Evolutionary conservation across 2,329 filamentous ascomycete species (phyloP), one percentile per base, ranked within the genome.

Genomic region (Pyricularia pennisetigena): DNA sequence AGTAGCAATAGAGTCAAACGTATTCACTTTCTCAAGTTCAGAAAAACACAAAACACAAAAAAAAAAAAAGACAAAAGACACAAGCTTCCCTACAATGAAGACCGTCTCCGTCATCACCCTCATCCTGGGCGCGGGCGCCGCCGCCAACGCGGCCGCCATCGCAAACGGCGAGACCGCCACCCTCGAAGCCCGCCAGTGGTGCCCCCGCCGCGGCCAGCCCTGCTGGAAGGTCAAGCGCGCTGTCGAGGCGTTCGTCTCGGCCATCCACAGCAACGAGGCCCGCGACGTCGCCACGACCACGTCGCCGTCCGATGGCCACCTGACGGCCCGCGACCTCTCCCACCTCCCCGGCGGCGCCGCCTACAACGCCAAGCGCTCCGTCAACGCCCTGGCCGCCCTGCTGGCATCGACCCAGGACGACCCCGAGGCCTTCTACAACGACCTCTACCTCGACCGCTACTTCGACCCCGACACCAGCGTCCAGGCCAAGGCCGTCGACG

Each of bases 221-320:
- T 72, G 71, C 70, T 72, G 69, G 69, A 70, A 70, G 69, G 70
- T 70, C 65, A 71, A 71, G 69, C 71, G 71, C 26, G 61, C 69
- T 0, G 69, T 70, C 57, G 68, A 69, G 12, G 71, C 69, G 32
- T 69, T 72, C 23, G 66, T 69, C 66, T 66, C 66, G 5, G 70
- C 68, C 57, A 30, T 67, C 7, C 54, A 32, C 24, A 3, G 54
- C 20, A 29, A 30, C 29, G 66, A 41, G 54, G 57, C 49, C 54
- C 23, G 70, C 4, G 61, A 66, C 64, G 35, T n/a, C 54, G 23
- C 23, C 63, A 64, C 66, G 49, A 35, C 35, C 65, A 23, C 57
- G 23, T 32, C 30, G 9, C 29, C 32, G n/a, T 29, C 64, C 41
- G 67, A 68, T 59, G 66, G 35, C 66, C 35, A 68, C 64, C 20